Evolutionary conservation across 2,329 filamentous ascomycete genomes (phyloP), one percentile per base, ranked within the genome.

Genomic region (Colletotrichum cuscutae): DNA sequence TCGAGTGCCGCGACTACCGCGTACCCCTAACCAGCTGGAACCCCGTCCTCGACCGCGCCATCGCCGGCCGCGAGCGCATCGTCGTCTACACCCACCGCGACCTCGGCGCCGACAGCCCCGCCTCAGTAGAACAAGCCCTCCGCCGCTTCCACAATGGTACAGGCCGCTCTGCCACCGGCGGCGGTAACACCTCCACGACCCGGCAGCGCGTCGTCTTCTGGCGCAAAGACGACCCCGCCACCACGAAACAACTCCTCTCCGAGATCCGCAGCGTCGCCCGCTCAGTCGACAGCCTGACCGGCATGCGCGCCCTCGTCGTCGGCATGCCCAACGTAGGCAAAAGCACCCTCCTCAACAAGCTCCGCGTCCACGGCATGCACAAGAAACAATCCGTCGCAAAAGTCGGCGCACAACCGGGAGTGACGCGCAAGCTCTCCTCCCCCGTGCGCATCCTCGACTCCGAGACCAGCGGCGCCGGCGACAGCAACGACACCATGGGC

Each of bases 241-340:
- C 79, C 35, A 85, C 86, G 11, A 76, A 76, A 5, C 66, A 76
- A 2, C 80, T 90, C 4, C 79, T 90, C 12, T 75, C 75, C 22
- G 78, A 80, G 37, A 78, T 85, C 22, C 80, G 79, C 49, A 76
- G 80, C 52, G 73, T 79, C 22, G 82, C 82, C 22, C 72, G 65
- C 19, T 75, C 74, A 1, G 76, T 81, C 24, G 81, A 91, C 77
- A 89, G 89, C 26, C 84, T 98, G n/a, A 92, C 94, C 8, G 95
- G 95, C n/a, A 89, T 95, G 76, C 90, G 95, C 61, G 90, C 95
- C 69, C 89, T 99, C 81, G 90, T 98, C 1, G 95, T 98, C 15
- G 97, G 97, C 68, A 98, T 99, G 95, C 97, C 97, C 46, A 99
- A 99, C 80, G 94, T 98, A 0, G 97, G 97, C 46, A 99, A 99